A percentile compares a stretch with the other conserved stretches of the same genome.
phyloP scores from a whole-genome alignment of 768 basidiomycete genomes.

The Phylloporus scabripes region DNA sequence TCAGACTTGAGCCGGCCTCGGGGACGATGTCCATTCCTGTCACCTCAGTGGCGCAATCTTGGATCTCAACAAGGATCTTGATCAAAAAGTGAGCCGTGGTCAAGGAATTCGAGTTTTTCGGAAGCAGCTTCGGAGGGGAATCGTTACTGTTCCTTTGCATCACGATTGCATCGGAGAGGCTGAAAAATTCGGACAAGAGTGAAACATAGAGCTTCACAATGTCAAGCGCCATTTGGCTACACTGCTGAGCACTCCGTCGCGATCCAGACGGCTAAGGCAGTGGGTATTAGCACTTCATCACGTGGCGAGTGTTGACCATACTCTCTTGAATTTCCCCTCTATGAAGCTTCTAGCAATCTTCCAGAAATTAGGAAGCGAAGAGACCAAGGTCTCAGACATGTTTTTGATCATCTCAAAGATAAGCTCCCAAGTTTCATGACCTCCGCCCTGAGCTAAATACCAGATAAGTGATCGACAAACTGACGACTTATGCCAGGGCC shows the following conservation, averaged over 20 bases:
- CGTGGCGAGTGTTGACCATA: constrained; percentile 27
- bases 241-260: constrained; percentile 77
- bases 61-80: constrained; percentile 77
- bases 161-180: constrained; percentile 71
- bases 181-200: constrained; percentile 81
- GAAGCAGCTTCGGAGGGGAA: constrained; percentile 51
- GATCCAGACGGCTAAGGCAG: constrained; percentile 36
- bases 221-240: constrained; percentile 82
- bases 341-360: constrained; percentile 85
- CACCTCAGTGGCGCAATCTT: constrained; percentile 81
- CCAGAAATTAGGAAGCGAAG: constrained; percentile 92
- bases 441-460: constrained; percentile 57
- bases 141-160: constrained; percentile 42
- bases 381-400: constrained; percentile 78
- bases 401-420: constrained; percentile 76
- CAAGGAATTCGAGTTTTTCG: constrained; percentile 73
- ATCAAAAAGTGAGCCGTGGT: constrained; percentile 76
- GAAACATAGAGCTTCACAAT: constrained; percentile 83
- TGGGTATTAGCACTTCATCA: constrained; percentile 1
- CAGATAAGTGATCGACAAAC: neutral
- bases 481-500: constrained; percentile 4
- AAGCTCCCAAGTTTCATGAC: constrained; percentile 77
- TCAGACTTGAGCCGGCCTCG: constrained; percentile 66
- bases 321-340: constrained; percentile 91
- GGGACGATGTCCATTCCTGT: constrained; percentile 71